A percentile compares a stretch with the other conserved stretches of the same genome.
These are phyloP conservation scores for Sanguinoderma infundibulare DNA, from an alignment of 1,284 basidiomycete species.

Conservation along the genomic window DNA sequence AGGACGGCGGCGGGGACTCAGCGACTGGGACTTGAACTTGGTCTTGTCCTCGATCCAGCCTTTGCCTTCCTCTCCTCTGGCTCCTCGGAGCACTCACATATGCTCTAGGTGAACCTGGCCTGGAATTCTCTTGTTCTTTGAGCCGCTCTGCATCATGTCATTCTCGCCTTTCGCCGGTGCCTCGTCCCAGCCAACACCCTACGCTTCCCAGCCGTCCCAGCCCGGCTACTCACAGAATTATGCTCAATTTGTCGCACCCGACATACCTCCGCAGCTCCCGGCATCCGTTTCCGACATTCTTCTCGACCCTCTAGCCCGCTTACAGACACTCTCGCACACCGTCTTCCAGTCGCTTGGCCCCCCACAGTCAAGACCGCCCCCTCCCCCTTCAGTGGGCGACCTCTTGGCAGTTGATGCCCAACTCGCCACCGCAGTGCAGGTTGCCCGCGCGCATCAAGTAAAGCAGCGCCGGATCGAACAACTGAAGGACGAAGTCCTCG, in stretches of 20 bases:
- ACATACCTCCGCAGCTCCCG: slow-evolving; percentile 4
- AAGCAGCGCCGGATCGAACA: slow-evolving; percentile 74
- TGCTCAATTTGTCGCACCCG: neutral
- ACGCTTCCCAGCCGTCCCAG: slow-evolving; percentile 1
- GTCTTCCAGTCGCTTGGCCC: slow-evolving; percentile 77
- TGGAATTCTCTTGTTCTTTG: neutral
- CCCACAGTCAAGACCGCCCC: slow-evolving; percentile 60
- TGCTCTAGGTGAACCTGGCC: neutral
- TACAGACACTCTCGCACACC: slow-evolving; percentile 67
- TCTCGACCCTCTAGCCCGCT: slow-evolving; percentile 62
- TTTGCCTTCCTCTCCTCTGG: neutral
- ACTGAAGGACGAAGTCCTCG: slow-evolving; percentile 69
- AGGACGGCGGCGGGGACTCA: neutral
- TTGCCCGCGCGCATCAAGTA: slow-evolving; percentile 73
- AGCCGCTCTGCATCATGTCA: neutral
- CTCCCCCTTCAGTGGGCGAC: slow-evolving; percentile 61
- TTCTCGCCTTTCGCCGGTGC: neutral
- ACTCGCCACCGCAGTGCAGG: slow-evolving; percentile 63
- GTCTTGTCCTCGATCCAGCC: neutral
- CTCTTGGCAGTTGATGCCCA: slow-evolving; percentile 66
- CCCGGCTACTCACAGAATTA: slow-evolving; percentile 15
- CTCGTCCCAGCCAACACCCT: neutral
- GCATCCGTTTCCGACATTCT: slow-evolving; percentile 51
- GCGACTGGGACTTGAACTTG: neutral
- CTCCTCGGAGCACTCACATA: too few relatives aligned